phyloP scores from a whole-genome alignment of 805 yeast species.

The Brettanomyces sp. region DNA sequence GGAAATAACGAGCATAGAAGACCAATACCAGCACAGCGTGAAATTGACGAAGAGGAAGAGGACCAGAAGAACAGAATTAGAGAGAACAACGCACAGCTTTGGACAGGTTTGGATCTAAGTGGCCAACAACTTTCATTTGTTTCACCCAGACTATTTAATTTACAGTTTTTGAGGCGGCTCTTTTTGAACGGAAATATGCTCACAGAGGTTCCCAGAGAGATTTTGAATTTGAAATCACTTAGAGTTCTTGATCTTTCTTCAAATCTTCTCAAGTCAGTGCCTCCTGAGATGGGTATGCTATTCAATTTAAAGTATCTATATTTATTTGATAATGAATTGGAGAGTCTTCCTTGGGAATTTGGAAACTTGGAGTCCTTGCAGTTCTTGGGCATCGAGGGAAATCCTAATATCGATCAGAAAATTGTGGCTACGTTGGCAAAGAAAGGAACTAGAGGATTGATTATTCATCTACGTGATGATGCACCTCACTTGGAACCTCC shows the following conservation, averaged over 20 bases:
- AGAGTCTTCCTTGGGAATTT: slow-evolving; percentile 70
- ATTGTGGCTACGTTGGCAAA: slow-evolving; percentile 62
- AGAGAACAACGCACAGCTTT: slow-evolving; percentile 65
- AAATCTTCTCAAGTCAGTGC: slow-evolving; percentile 63
- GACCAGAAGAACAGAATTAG: slow-evolving; percentile 53
- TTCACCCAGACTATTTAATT: slow-evolving; percentile 68
- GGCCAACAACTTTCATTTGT: slow-evolving; percentile 75
- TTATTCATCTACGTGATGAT: slow-evolving; percentile 72
- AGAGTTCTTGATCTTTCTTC: slow-evolving; percentile 80
- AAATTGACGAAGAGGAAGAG: slow-evolving; percentile 53
- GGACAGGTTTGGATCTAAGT: slow-evolving; percentile 90
- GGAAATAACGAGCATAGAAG: slow-evolving; percentile 30
- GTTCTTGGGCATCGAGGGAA: slow-evolving; percentile 89
- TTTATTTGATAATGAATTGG: slow-evolving; percentile 77
- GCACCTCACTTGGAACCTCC: slow-evolving; percentile 62
- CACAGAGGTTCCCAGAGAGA: slow-evolving; percentile 53
- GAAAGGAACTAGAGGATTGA: slow-evolving; percentile 77
- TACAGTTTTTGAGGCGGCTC: slow-evolving; percentile 75
- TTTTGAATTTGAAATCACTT: slow-evolving; percentile 60
- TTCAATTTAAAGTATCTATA: slow-evolving; percentile 73
- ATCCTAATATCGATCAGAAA: slow-evolving; percentile 57
- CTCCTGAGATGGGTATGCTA: slow-evolving; percentile 76
- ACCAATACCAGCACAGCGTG: slow-evolving; percentile 19
- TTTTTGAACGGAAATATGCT: slow-evolving; percentile 83
- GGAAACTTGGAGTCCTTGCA: slow-evolving; percentile 79